Evolutionary conservation across 225 moss, liverwort and hornwort species (phyloP).

Genomic region (Thuidium tamariscinum): DNA sequence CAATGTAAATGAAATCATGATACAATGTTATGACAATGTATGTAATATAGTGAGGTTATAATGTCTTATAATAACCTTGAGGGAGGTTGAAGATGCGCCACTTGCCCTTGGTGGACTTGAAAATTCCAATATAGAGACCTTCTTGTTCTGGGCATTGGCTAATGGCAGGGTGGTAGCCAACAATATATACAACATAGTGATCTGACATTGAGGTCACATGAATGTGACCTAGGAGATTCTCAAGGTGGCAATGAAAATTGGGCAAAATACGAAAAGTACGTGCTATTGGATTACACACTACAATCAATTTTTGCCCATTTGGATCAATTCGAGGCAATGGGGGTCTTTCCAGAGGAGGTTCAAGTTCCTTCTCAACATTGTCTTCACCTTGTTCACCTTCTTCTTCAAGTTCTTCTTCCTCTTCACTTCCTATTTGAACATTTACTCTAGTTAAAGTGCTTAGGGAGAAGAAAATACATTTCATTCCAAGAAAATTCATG

Average conservation of each 20-base stretch:
- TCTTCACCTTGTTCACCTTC: background rate
- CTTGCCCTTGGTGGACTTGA: constrained; percentile 19
- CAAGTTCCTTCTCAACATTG: background rate
- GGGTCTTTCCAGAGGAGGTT: background rate
- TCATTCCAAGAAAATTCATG: background rate
- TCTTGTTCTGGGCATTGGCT: constrained; percentile 26
- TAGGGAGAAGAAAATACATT: background rate
- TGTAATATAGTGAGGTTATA: background rate
- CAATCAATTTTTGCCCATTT: constrained; percentile 32
- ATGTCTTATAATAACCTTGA: background rate
- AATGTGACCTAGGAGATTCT: constrained; percentile 34
- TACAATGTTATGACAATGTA: too few species aligned
- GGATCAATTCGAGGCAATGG: background rate
- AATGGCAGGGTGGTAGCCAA: constrained; percentile 28
- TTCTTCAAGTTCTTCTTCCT: background rate
- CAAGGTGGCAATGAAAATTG: constrained; percentile 30
- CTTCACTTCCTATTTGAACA: background rate
- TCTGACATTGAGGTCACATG: constrained; percentile 3
- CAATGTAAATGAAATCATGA: background rate
- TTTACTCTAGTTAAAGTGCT: background rate
- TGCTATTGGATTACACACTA: constrained; percentile 36
- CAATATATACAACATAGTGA: constrained; percentile 28
- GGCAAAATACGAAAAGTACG: constrained; percentile 34
- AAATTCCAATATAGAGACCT: constrained; percentile 30
- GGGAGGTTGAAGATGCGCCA: constrained; percentile 34